Conservation (phyloP, 495 filamentous ascomycete genomes). For the Penicillium cinerascens region DNA sequence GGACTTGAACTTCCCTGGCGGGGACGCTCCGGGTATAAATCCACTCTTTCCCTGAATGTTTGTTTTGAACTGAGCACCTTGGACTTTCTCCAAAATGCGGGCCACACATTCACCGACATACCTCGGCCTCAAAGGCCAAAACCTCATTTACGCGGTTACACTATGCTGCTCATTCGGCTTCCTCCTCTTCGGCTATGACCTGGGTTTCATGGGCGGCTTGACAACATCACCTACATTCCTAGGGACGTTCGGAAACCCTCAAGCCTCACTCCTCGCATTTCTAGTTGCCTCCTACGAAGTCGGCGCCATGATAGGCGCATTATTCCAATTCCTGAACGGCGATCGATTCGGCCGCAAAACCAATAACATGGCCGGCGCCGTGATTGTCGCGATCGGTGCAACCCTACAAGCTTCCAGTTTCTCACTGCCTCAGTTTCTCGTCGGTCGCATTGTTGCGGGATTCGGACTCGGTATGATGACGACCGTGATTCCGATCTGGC, state of each 20-base stretch:
- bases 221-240: slow-evolving; percentile 18
- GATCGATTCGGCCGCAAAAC: slow-evolving; percentile 51
- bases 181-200: slow-evolving; percentile 23
- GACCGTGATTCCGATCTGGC: slow-evolving; percentile 66
- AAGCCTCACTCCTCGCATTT: slow-evolving; percentile 15
- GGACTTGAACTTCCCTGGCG: neutral
- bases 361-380: slow-evolving; percentile 58
- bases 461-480: slow-evolving; percentile 65
- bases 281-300: slow-evolving; percentile 21
- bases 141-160: slow-evolving; percentile 21
- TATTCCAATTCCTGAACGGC: slow-evolving; percentile 24
- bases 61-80: neutral
- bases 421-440: slow-evolving; percentile 54
- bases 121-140: slow-evolving; percentile 21
- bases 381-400: slow-evolving; percentile 55
- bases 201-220: slow-evolving; percentile 21
- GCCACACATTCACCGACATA: slow-evolving; percentile 6
- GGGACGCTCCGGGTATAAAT: neutral
- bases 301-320: slow-evolving; percentile 12
- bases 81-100: neutral
- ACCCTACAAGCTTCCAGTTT: slow-evolving; percentile 45
- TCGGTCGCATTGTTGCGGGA: slow-evolving; percentile 66
- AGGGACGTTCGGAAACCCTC: slow-evolving; percentile 12
- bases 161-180: slow-evolving; percentile 21
- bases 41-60: neutral